These are phyloP conservation scores for Syzygium malaccense DNA, from an alignment of 441 rosid species.

Conservation along the genomic window DNA sequence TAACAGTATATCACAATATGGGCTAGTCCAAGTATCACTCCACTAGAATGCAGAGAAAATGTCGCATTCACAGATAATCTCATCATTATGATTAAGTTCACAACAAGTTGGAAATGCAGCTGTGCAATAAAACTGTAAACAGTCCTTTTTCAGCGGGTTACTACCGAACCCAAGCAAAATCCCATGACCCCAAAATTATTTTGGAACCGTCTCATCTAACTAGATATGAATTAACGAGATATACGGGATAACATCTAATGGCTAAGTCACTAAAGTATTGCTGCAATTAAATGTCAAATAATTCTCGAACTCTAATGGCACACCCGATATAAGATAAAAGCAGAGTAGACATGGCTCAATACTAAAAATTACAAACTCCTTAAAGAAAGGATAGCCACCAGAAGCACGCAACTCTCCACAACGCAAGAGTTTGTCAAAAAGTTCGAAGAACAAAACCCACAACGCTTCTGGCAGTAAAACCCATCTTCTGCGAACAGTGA, in stretches of 20 bases:
- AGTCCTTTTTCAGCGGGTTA: neutral
- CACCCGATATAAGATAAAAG: neutral
- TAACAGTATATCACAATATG: neutral
- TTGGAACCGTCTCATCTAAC: neutral
- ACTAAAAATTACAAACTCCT: neutral
- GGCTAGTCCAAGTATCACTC: neutral
- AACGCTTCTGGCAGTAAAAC: neutral
- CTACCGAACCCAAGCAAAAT: neutral
- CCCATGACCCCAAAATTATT: neutral
- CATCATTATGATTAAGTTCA: neutral
- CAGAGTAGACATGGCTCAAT: neutral
- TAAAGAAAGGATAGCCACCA: neutral
- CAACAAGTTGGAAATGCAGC: neutral
- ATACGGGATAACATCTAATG: neutral
- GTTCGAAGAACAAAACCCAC: neutral
- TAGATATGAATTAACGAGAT: neutral
- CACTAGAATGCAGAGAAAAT: neutral
- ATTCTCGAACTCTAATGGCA: neutral
- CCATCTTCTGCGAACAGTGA: neutral
- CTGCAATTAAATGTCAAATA: neutral
- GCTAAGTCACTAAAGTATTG: neutral
- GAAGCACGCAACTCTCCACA: neutral
- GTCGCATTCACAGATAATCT: neutral
- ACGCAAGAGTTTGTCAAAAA: neutral
- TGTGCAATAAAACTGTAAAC: neutral